phyloP scores from a whole-genome alignment of 306 rosid species.

The Abrus pulchellus region DNA sequence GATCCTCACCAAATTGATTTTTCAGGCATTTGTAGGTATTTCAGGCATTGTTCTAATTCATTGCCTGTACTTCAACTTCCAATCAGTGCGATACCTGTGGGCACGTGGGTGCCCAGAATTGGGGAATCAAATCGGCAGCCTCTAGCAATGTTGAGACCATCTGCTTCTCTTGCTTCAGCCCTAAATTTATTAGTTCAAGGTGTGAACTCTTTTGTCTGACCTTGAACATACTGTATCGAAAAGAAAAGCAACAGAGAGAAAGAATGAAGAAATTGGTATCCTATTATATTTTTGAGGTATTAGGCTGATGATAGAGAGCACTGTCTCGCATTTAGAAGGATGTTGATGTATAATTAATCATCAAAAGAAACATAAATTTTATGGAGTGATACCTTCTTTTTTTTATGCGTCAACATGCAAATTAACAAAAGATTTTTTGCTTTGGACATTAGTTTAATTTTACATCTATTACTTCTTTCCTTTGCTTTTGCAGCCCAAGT shows the following conservation, averaged over 20 bases:
- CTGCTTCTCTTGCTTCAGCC: slow-evolving; percentile 83
- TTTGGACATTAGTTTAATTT: background rate
- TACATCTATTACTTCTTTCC: slow-evolving; percentile 28
- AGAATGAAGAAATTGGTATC: slow-evolving; percentile 44
- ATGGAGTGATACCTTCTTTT: slow-evolving; percentile 38
- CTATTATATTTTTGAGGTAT: slow-evolving; percentile 45
- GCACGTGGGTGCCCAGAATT: slow-evolving; percentile 95
- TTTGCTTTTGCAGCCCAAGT: slow-evolving; percentile 81
- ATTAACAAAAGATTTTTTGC: background rate
- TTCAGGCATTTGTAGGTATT: slow-evolving; percentile 97
- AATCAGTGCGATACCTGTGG: slow-evolving; percentile 80
- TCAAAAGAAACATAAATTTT: slow-evolving; percentile 36
- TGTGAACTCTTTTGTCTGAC: slow-evolving; percentile 53
- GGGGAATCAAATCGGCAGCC: slow-evolving; percentile 87
- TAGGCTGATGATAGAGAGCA: slow-evolving; percentile 43
- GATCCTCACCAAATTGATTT: slow-evolving; percentile 59
- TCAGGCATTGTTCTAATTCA: slow-evolving; percentile 78
- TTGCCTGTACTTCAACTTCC: slow-evolving; percentile 90
- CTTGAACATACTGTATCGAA: slow-evolving; percentile 48
- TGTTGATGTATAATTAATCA: slow-evolving; percentile 33
- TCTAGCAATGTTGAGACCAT: slow-evolving; percentile 86
- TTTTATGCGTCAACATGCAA: slow-evolving; percentile 24
- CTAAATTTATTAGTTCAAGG: slow-evolving; percentile 88
- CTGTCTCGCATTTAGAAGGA: slow-evolving; percentile 40
- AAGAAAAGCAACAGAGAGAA: slow-evolving; percentile 44